Evolutionary conservation across 495 filamentous ascomycete species (phyloP).

Genomic region (Baudoinia panamericana): DNA sequence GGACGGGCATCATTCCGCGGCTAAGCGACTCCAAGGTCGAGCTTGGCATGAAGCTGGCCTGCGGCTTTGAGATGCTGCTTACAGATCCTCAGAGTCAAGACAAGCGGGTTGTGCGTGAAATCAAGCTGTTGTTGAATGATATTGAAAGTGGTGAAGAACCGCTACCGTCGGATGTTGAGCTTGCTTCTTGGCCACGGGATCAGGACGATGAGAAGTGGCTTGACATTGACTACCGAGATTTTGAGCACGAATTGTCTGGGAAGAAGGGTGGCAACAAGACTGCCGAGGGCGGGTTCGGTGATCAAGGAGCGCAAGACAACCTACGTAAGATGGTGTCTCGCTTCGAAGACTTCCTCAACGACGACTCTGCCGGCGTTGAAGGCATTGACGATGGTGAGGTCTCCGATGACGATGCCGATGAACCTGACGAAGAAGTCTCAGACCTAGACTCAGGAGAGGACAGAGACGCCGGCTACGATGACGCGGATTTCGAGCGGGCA

Average conservation of each 20-base stretch:
- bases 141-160: constrained; percentile 44
- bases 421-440: constrained; percentile 38
- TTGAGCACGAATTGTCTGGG: constrained; percentile 67
- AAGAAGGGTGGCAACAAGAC: constrained; percentile 13
- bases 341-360: constrained; percentile 86
- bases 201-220: constrained; percentile 87
- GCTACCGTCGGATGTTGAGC: constrained; percentile 62
- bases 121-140: constrained; percentile 62
- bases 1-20: constrained; percentile 37
- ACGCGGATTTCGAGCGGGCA: constrained; percentile 70
- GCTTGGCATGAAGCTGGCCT: constrained; percentile 77
- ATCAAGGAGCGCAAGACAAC: constrained; percentile 65
- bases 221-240: constrained; percentile 78
- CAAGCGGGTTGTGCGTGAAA: constrained; percentile 54
- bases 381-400: constrained; percentile 63
- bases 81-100: constrained; percentile 49
- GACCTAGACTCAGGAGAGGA: constrained; percentile 48
- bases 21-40: constrained; percentile 38
- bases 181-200: constrained; percentile 49
- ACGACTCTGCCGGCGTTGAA: constrained; percentile 65
- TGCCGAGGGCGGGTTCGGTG: constrained; percentile 51
- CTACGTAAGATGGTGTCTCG: constrained; percentile 77
- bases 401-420: constrained; percentile 50
- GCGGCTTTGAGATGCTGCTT: constrained; percentile 83
- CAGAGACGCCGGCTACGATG: constrained; percentile 65